A percentile compares a stretch with the other conserved stretches of the same genome.
phyloP scores from a whole-genome alignment of 1,139 yeast genomes.

The Chernovozyma sophiae-reginae region DNA sequence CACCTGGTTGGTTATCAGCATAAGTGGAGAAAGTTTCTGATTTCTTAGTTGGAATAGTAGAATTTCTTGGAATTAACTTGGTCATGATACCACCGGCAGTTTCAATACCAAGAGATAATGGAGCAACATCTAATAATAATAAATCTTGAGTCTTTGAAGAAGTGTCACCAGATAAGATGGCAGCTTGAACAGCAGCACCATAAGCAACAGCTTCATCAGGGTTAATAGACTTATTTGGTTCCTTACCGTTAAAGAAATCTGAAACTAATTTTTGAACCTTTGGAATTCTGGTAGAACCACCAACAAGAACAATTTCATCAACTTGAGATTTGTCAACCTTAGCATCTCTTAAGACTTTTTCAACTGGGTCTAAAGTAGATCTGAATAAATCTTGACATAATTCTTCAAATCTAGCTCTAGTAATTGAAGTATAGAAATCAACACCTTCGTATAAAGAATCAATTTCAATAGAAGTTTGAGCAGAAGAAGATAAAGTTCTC shows the following conservation, averaged over 20 bases:
- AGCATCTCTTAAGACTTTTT: conserved; percentile 37
- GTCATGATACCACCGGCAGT: conserved; percentile 99
- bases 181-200: conserved; percentile 83
- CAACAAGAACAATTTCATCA: conserved; percentile 37
- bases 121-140: conserved; percentile 95
- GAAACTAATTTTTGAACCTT: conserved; percentile 38
- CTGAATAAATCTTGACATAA: conserved; percentile 37
- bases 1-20: conserved; percentile 97
- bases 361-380: conserved; percentile 38
- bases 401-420: conserved; percentile 41
- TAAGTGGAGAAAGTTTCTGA: conserved; percentile 96
- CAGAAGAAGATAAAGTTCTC: conserved; percentile 38
- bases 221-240: conserved; percentile 45
- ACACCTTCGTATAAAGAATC: conserved; percentile 37
- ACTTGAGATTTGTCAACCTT: conserved; percentile 35
- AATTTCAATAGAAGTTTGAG: conserved; percentile 36
- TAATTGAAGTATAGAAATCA: conserved; percentile 37
- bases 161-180: conserved; percentile 96
- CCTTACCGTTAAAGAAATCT: conserved; percentile 40
- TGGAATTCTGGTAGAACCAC: conserved; percentile 42
- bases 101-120: conserved; percentile 98
- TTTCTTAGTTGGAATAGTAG: conserved; percentile 95
- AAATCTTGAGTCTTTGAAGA: conserved; percentile 96
- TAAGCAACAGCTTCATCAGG: conserved; percentile 70
- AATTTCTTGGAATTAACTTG: conserved; percentile 92